These are phyloP conservation scores for Vitis rotundifolia DNA, from an alignment of 164 flowering plant species.

Conservation along the genomic window DNA sequence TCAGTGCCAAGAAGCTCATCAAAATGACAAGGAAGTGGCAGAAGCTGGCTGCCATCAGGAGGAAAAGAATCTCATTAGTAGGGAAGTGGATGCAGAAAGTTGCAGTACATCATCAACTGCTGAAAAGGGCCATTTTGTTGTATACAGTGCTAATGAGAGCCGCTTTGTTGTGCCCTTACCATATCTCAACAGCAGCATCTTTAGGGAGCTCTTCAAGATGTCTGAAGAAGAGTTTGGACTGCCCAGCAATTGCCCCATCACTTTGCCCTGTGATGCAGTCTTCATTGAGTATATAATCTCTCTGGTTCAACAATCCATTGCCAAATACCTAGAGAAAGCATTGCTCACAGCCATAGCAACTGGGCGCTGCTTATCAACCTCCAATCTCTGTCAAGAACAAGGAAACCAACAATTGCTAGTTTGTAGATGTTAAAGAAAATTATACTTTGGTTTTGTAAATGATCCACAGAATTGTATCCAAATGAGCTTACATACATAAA, in stretches of 20 bases:
- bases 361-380: slow-evolving; percentile 7
- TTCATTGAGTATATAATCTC: slow-evolving; percentile 22
- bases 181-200: neutral
- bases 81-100: neutral
- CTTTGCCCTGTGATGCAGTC: slow-evolving; percentile 18
- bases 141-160: slow-evolving; percentile 15
- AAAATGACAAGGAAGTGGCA: slow-evolving; percentile 10
- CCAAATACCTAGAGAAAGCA: slow-evolving; percentile 17
- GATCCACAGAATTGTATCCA: too few relatives aligned
- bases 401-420: too few relatives aligned
- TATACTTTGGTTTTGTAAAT: too few relatives aligned
- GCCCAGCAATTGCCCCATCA: slow-evolving; percentile 21
- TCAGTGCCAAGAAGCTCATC: slow-evolving; percentile 13
- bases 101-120: slow-evolving; percentile 4
- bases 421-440: too few relatives aligned
- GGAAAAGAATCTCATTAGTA: slow-evolving; percentile 6
- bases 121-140: slow-evolving; percentile 29
- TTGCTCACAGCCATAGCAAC: slow-evolving; percentile 12
- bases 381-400: neutral
- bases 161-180: slow-evolving; percentile 21
- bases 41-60: slow-evolving; percentile 10
- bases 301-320: slow-evolving; percentile 3
- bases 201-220: slow-evolving; percentile 22
- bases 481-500: too few relatives aligned
- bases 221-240: slow-evolving; percentile 33